Evolutionary conservation across 2,329 filamentous ascomycete genomes (phyloP).

Genomic region (Beauveria scarabaeidicola): DNA sequence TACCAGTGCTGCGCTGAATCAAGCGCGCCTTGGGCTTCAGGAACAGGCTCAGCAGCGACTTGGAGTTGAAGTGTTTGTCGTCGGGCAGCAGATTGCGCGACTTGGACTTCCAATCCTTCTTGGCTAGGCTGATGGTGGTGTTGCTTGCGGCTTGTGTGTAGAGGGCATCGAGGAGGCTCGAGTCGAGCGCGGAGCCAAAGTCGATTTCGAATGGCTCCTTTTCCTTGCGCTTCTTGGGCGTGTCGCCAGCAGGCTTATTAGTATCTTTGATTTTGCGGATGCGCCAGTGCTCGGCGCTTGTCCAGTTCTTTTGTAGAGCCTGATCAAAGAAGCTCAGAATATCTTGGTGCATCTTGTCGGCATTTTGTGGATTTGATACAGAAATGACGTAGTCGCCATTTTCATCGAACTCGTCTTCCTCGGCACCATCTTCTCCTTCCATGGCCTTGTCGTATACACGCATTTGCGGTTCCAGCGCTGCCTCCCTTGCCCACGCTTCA

Average conservation of each 20-base stretch:
- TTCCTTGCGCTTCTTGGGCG: slow-evolving; percentile 66
- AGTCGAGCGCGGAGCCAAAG: slow-evolving; percentile 68
- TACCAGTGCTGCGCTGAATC: slow-evolving; percentile 52
- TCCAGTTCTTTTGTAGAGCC: slow-evolving; percentile 94
- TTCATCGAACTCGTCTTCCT: slow-evolving; percentile 34
- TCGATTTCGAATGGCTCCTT: slow-evolving; percentile 96
- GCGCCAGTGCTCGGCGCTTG: slow-evolving; percentile 96
- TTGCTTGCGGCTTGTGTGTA: slow-evolving; percentile 77
- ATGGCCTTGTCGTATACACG: slow-evolving; percentile 61
- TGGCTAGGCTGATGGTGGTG: slow-evolving; percentile 73
- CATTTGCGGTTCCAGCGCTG: slow-evolving; percentile 77
- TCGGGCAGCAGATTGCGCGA: slow-evolving; percentile 88
- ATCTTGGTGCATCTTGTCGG: slow-evolving; percentile 73
- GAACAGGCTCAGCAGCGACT: slow-evolving; percentile 81
- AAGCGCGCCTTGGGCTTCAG: slow-evolving; percentile 88
- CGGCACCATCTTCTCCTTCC: slow-evolving; percentile 49
- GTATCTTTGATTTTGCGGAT: slow-evolving; percentile 84
- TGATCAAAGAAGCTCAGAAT: slow-evolving; percentile 98
- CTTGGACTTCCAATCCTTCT: slow-evolving; percentile 93
- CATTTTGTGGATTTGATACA: slow-evolving; percentile 58
- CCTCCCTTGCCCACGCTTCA: slow-evolving; percentile 89
- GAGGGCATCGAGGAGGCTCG: slow-evolving; percentile 62
- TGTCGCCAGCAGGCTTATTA: slow-evolving; percentile 53
- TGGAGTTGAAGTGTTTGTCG: slow-evolving; percentile 96
- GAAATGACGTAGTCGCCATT: slow-evolving; percentile 70